These are phyloP conservation scores for Danielia oregonensis DNA, from an alignment of 805 yeast species.

Conservation along the genomic window DNA sequence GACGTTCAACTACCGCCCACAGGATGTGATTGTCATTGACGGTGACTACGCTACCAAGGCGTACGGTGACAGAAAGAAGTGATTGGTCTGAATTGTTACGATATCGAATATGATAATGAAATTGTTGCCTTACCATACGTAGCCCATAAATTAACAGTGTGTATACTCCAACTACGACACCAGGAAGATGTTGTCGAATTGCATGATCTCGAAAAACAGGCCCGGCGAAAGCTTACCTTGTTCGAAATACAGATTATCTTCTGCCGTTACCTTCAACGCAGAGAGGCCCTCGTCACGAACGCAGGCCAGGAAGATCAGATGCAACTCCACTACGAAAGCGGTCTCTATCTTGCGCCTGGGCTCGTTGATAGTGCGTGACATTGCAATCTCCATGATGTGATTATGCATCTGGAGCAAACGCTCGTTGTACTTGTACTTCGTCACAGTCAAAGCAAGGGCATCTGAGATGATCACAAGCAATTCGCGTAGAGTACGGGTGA, in stretches of 20 bases:
- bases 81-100: too few relatives aligned
- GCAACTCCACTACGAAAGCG: too few relatives aligned
- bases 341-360: too few relatives aligned
- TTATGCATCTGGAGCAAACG: not conserved
- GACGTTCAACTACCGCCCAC: conserved; percentile 67
- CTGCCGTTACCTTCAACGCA: too few relatives aligned
- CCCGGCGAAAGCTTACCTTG: not conserved
- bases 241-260: not conserved
- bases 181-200: not conserved
- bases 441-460: not conserved
- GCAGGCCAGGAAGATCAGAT: too few relatives aligned
- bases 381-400: not conserved
- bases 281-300: too few relatives aligned
- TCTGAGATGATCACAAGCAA: not conserved
- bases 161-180: not conserved
- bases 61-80: conserved; percentile 48
- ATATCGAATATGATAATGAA: too few relatives aligned
- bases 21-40: conserved; percentile 65
- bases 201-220: not conserved
- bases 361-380: too few relatives aligned
- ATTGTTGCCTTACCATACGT: too few relatives aligned
- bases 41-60: conserved; percentile 74
- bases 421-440: not conserved
- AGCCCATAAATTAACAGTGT: too few relatives aligned
- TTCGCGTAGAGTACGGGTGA: too few relatives aligned